Evolutionary conservation across 257 asterid species (phyloP), one percentile per base, ranked within the genome.

Genomic region (Anisodus acutangulus): DNA sequence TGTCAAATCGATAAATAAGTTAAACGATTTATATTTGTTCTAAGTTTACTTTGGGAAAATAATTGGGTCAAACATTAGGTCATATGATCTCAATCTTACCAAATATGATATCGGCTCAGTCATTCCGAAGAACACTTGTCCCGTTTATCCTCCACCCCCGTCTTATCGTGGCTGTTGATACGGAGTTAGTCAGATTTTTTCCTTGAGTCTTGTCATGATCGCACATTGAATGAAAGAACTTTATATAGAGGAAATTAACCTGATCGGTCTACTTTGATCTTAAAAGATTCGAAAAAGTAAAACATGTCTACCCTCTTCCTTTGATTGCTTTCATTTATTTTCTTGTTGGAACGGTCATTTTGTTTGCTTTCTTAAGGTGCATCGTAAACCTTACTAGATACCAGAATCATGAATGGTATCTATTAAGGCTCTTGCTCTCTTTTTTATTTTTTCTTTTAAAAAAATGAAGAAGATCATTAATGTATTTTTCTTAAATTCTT

Each of bases 331-430:
- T 62, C 0, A 62, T 9, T 62, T 8, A 63, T 22, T 16, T 63
- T 63, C 43, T 63, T 63, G 9, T 63, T 7, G 17, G 0, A 63
- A 63, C 26, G 10, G 41, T 0, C 41, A 22, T 13, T 63, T 63
- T 9, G 3, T 0, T 63, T 0, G 13, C 9, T 3, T 19, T 22
- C 0, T 4, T 10, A 15, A 62, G 37, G 0, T 19, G 0, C 4
- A 39, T 22, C 7, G 26, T 0, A 62, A 62, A 22, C 31, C 67
- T 19, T 62, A 62, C 19, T 3, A 62, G 37, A 3, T 62, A 62
- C 39, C 9, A 31, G 4, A 41, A 13, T 9, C 15, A 62, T 22
- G 26, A 22, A 8, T 1, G 35, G 4, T 4, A 60, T 60, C 19
- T 62, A 22, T 19, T 62, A 62, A 9, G 39, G 39, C 9, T 62